phyloP scores from a whole-genome alignment of 306 rosid genomes.

The Luffa acutangula region DNA sequence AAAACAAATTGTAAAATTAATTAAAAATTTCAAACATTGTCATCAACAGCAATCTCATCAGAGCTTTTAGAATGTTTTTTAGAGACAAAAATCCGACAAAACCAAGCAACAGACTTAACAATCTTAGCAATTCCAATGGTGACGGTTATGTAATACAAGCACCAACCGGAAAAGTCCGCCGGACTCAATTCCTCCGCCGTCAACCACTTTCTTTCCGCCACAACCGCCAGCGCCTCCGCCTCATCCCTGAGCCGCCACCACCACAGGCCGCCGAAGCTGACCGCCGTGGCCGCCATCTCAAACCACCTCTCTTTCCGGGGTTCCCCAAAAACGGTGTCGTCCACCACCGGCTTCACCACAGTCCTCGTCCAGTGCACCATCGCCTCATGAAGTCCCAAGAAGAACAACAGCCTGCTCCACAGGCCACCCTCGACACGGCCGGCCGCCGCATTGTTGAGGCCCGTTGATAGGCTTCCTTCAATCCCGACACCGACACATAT shows the following conservation, averaged over 20 bases:
- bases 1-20: not conserved
- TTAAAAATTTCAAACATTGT: not conserved
- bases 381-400: constrained; percentile 66
- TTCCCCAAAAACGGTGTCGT: constrained; percentile 47
- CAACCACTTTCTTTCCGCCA: constrained; percentile 41
- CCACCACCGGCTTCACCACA: constrained; percentile 81
- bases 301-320: constrained; percentile 35
- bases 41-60: not conserved
- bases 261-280: constrained; percentile 50
- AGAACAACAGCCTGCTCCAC: constrained; percentile 35
- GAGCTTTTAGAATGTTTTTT: constrained; percentile 6
- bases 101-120: constrained; percentile 36
- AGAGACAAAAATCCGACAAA: constrained; percentile 19
- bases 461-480: constrained; percentile 35
- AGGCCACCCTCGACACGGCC: constrained; percentile 17
- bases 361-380: constrained; percentile 45
- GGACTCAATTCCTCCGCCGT: constrained; percentile 31
- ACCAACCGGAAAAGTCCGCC: constrained; percentile 48
- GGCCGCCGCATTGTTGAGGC: constrained; percentile 6
- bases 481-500: constrained; percentile 57
- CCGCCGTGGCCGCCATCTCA: constrained; percentile 38
- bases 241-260: constrained; percentile 77
- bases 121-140: constrained; percentile 57
- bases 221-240: constrained; percentile 46
- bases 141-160: constrained; percentile 54